Base-by-base conservation (phyloP, 2,329 filamentous ascomycete genomes). In the Dactylellina drechsleri region DNA sequence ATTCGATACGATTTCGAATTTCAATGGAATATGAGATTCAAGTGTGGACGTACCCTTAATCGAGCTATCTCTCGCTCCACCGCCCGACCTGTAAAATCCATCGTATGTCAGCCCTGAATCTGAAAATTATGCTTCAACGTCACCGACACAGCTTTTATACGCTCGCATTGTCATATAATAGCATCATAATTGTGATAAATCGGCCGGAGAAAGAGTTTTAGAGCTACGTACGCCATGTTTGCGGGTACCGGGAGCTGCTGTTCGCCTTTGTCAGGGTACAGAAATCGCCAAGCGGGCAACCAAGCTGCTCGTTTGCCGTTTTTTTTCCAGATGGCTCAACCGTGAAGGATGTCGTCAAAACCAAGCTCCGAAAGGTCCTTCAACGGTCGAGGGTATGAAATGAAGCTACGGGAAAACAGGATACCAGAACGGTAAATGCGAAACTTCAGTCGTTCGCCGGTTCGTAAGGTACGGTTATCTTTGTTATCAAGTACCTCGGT, bases 1-100 rank as follows among this genome's bases (percentile, higher is more conserved):
- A 43, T 3, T 18, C 13, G 15, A 56, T 56, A 13, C 6, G 26
- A 23, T 40, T 31, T 56, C 8, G 18, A 13, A n/a, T 52, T 5
- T 52, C 20, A 18, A 13, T 18, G 18, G 5, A 7, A 6, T 18
- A 52, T 20, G 12, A 18, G 49, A 20, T 26, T 23, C 12, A 8
- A 66, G 54, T n/a, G 59, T 62, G 66, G 68, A 78, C 80, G 81
- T 83, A 87, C 86, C 85, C 82, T 84, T 86, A 78, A 86, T 86
- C 80, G 84, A 85, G 82, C 85, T 86, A 78, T 79, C 79, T 75
- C 79, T 80, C 56, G 79, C 77, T 62, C 77, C 78, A 59, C 79
- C 77, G 62, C 78, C 77, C 72, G 78, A 79, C 77, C 79, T 81
- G 47, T 2, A 43, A 43, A 18, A 20, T 41, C 36, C 23, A 62